Evolutionary conservation across 352 stramenopile species (phyloP).

Genomic region (Sclerospora graminicola): DNA sequence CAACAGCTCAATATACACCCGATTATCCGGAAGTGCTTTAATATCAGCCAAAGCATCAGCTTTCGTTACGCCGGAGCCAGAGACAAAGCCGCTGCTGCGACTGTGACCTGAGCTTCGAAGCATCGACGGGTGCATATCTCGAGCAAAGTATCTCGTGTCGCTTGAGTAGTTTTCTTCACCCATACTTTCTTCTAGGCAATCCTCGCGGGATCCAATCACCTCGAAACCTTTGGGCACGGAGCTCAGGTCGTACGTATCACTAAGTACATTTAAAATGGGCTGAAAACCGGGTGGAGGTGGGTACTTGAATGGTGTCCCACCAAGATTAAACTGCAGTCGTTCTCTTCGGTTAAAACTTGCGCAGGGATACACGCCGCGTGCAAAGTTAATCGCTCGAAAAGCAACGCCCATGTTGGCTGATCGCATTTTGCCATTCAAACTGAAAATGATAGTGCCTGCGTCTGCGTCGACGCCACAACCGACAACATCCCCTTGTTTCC

Average conservation of each 20-base stretch:
- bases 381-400: slow-evolving; percentile 76
- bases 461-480: slow-evolving; percentile 85
- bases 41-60: slow-evolving; percentile 63
- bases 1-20: slow-evolving; percentile 68
- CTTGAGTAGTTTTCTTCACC: slow-evolving; percentile 78
- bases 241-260: slow-evolving; percentile 26
- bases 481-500: slow-evolving; percentile 88
- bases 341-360: slow-evolving; percentile 84
- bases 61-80: slow-evolving; percentile 36
- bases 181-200: slow-evolving; percentile 76
- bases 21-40: slow-evolving; percentile 68
- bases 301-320: slow-evolving; percentile 71
- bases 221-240: slow-evolving; percentile 56
- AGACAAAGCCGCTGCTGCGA: slow-evolving; percentile 30
- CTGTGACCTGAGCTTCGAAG: slow-evolving; percentile 36
- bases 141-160: slow-evolving; percentile 68
- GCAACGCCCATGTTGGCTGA: slow-evolving; percentile 80
- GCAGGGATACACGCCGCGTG: slow-evolving; percentile 74
- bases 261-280: slow-evolving; percentile 66
- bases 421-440: slow-evolving; percentile 85
- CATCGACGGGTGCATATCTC: slow-evolving; percentile 71
- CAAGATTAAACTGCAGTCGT: slow-evolving; percentile 81
- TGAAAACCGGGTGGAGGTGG: slow-evolving; percentile 62
- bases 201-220: slow-evolving; percentile 68
- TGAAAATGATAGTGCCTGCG: slow-evolving; percentile 84